Evolutionary conservation across 257 asterid genomes (phyloP).

Genomic region (Handroanthus guayacan): DNA sequence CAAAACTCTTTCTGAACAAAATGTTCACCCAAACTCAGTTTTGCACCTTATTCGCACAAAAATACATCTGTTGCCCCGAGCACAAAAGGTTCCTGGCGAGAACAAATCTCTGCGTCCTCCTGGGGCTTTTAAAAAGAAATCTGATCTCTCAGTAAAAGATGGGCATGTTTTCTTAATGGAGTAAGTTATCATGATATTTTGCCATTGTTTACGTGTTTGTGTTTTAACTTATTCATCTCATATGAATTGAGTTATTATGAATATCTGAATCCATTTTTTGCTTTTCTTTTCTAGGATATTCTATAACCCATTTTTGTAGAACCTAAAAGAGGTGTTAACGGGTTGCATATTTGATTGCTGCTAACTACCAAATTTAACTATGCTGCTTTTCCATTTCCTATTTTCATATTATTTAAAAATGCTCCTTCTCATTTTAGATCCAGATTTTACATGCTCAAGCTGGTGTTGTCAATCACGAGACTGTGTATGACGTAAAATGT

Average conservation of each 20-base stretch:
- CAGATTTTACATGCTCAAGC: not conserved
- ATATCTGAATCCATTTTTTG: slow-evolving; percentile 8
- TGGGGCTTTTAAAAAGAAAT: slow-evolving; percentile 98
- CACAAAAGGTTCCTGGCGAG: slow-evolving; percentile 97
- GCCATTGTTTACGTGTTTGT: slow-evolving; percentile 21
- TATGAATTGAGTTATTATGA: slow-evolving; percentile 3
- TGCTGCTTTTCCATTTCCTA: not conserved
- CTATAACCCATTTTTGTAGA: not conserved
- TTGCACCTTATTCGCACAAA: slow-evolving; percentile 96
- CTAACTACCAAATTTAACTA: not conserved
- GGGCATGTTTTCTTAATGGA: slow-evolving; percentile 98
- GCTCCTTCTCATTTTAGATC: not conserved
- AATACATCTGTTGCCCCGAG: slow-evolving; percentile 82
- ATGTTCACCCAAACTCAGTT: slow-evolving; percentile 85
- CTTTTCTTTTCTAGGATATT: slow-evolving; percentile 22
- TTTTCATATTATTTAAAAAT: not conserved
- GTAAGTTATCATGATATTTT: slow-evolving; percentile 59
- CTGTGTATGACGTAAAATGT: not conserved
- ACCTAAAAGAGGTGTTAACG: not conserved
- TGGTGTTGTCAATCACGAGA: not conserved
- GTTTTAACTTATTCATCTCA: slow-evolving; percentile 23
- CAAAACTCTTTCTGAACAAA: slow-evolving; percentile 78
- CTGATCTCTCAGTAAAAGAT: slow-evolving; percentile 97
- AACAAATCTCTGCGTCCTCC: slow-evolving; percentile 98
- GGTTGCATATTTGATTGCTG: not conserved